Evolutionary conservation across 805 yeast species (phyloP).

Genomic region (Cephaloascus fragrans): DNA sequence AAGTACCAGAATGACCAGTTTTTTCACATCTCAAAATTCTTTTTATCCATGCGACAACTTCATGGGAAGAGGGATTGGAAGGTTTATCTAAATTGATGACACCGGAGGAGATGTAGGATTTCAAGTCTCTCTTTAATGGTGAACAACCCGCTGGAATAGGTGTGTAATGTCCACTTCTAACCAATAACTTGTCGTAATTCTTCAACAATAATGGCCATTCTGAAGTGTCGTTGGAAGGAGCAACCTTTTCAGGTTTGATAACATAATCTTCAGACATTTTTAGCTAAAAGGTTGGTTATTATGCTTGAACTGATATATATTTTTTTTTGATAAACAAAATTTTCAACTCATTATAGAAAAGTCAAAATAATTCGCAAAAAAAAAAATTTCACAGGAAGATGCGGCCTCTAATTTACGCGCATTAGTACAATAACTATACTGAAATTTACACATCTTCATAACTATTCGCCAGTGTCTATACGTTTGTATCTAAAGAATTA

Average conservation of each 20-base stretch:
- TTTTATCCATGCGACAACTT: slow-evolving; percentile 99
- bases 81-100: slow-evolving; percentile 97
- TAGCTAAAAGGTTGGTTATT: no score
- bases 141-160: slow-evolving; percentile 95
- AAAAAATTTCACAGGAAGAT: not conserved
- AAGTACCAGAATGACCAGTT: slow-evolving; percentile 98
- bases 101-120: slow-evolving; percentile 85
- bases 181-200: slow-evolving; percentile 87
- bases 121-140: slow-evolving; percentile 89
- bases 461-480: no score
- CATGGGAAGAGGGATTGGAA: slow-evolving; percentile 96
- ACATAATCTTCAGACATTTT: slow-evolving; percentile 59
- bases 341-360: no score
- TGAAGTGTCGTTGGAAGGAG: slow-evolving; percentile 77
- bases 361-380: no score
- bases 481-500: no score
- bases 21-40: slow-evolving; percentile 91
- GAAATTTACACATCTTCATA: not conserved
- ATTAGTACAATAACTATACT: not conserved
- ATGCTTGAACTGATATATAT: no score
- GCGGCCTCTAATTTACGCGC: not conserved
- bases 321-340: no score
- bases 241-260: slow-evolving; percentile 81
- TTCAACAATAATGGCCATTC: slow-evolving; percentile 94
- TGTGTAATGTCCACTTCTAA: slow-evolving; percentile 94